Conservation (phyloP, 345 rosid species). For the Aquilaria malaccensis region DNA sequence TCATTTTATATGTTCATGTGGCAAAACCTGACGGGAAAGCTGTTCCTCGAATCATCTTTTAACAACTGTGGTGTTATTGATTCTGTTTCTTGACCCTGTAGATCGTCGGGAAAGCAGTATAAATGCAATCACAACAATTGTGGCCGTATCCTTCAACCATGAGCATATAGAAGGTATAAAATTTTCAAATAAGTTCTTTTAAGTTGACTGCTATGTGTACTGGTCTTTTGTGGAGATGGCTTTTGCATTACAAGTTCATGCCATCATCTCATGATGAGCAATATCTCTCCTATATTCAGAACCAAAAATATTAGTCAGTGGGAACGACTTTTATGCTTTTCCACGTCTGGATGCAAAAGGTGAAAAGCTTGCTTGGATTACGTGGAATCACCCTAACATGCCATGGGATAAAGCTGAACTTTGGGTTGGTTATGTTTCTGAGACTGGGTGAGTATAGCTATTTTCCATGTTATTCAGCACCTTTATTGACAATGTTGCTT, state of each 20-base stretch:
- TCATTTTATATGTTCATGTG: not conserved
- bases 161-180: constrained; percentile 47
- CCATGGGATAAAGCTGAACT: constrained; percentile 95
- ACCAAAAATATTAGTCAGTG: constrained; percentile 59
- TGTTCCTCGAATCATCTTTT: not conserved
- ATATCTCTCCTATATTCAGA: constrained; percentile 31
- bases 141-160: constrained; percentile 35
- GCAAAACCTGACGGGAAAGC: not conserved
- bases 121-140: constrained; percentile 60
- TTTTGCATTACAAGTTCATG: not conserved
- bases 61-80: not conserved
- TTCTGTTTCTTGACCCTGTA: constrained; percentile 13
- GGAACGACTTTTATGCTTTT: constrained; percentile 92
- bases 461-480: not conserved
- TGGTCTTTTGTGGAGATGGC: not conserved
- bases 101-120: constrained; percentile 55
- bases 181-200: not conserved
- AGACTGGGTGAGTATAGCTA: constrained; percentile 50
- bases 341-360: constrained; percentile 74
- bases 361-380: constrained; percentile 83
- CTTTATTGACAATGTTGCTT: too few species aligned
- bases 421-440: constrained; percentile 87
- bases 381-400: constrained; percentile 92
- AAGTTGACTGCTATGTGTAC: constrained; percentile 4
- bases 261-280: constrained; percentile 1